phyloP scores from a whole-genome alignment of 2,329 filamentous ascomycete species.

The Diaporthe ilicicola region DNA sequence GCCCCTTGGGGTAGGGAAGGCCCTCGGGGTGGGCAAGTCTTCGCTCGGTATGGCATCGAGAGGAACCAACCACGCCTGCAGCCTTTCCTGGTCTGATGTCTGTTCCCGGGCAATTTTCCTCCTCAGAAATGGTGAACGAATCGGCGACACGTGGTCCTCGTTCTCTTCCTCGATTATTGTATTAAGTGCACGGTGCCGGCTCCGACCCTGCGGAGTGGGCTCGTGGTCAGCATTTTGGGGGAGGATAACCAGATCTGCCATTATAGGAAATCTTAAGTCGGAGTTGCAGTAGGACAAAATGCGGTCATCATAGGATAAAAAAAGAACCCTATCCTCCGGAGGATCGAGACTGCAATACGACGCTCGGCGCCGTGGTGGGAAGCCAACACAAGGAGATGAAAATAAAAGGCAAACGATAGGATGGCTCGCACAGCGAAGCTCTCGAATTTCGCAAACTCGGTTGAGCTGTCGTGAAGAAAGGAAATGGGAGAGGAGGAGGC shows the following conservation, averaged over 20 bases:
- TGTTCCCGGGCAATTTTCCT: slow-evolving; percentile 38
- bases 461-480: slow-evolving; percentile 42
- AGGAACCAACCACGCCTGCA: slow-evolving; percentile 67
- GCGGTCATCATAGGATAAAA: slow-evolving; percentile 39
- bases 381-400: slow-evolving; percentile 38
- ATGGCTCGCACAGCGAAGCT: slow-evolving; percentile 56
- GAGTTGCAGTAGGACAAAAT: slow-evolving; percentile 32
- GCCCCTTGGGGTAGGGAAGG: slow-evolving; percentile 78
- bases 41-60: slow-evolving; percentile 47
- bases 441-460: slow-evolving; percentile 42
- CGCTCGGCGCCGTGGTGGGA: slow-evolving; percentile 43
- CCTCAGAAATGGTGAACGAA: slow-evolving; percentile 40
- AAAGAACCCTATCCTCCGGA: slow-evolving; percentile 36
- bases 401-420: slow-evolving; percentile 49
- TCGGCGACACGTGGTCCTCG: slow-evolving; percentile 44
- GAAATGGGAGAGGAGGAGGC: slow-evolving; percentile 39
- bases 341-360: slow-evolving; percentile 38
- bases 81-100: slow-evolving; percentile 51
- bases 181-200: slow-evolving; percentile 65
- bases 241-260: slow-evolving; percentile 56
- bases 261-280: slow-evolving; percentile 48
- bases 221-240: slow-evolving; percentile 50
- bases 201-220: slow-evolving; percentile 63
- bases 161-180: slow-evolving; percentile 69
- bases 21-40: slow-evolving; percentile 46